Percentiles rank a stretch among this genome's conserved stretches.
Conservation (phyloP, 148 eudicot genomes). For the Silene latifolia region DNA sequence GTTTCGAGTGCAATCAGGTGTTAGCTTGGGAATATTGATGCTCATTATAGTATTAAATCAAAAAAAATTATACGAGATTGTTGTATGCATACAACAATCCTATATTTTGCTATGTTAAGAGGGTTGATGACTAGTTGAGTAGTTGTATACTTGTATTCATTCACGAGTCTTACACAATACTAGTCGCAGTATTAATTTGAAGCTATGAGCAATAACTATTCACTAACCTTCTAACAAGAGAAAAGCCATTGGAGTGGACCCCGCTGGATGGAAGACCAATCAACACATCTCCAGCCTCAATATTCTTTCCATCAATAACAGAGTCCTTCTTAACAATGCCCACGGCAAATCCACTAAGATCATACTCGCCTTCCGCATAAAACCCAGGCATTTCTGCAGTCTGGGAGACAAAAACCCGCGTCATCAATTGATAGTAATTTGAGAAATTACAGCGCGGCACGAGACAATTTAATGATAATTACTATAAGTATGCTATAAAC, state of each 20-base stretch:
- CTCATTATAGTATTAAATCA: background rate
- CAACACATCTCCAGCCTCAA: constrained; percentile 72
- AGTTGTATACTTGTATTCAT: background rate
- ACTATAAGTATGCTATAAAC: background rate
- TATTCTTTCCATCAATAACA: constrained; percentile 82
- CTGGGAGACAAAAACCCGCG: constrained; percentile 33
- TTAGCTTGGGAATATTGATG: background rate
- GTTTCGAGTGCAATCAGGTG: background rate
- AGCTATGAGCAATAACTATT: background rate
- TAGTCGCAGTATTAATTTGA: background rate
- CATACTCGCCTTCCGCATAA: constrained; percentile 86
- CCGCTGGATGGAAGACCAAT: constrained; percentile 95
- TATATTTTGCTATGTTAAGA: no score
- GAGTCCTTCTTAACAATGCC: constrained; percentile 81
- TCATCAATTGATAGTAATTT: constrained; percentile 8
- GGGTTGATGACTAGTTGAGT: background rate
- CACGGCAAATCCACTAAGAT: constrained; percentile 97
- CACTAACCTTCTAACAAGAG: constrained; percentile 81
- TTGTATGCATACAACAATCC: background rate
- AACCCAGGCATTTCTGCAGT: constrained; percentile 99
- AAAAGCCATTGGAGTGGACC: constrained; percentile 94
- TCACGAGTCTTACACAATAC: background rate
- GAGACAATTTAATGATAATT: background rate
- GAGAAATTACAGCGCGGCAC: background rate
- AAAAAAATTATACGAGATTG: background rate